Percentiles rank a stretch among this genome's conserved stretches.
These are phyloP conservation scores for Penicillium sp. DNA, from an alignment of 2,329 filamentous ascomycete genomes.

Conservation along the genomic window DNA sequence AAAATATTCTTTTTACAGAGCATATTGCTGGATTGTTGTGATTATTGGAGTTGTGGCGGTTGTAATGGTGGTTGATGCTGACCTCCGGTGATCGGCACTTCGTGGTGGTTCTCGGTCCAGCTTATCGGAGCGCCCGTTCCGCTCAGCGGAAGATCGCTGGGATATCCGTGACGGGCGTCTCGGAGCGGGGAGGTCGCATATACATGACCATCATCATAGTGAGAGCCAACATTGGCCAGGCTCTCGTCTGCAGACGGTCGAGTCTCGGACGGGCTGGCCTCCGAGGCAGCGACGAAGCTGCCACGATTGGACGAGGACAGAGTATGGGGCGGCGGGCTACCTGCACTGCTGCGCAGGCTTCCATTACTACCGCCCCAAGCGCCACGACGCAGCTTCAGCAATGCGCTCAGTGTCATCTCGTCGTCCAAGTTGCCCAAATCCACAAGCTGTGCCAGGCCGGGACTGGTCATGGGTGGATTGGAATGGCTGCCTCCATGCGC, in stretches of 20 bases:
- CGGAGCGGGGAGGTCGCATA: conserved; percentile 15
- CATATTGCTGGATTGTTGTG: conserved; percentile 9
- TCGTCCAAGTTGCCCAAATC: conserved; percentile 61
- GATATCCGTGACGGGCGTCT: conserved; percentile 4
- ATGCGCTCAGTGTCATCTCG: conserved; percentile 71
- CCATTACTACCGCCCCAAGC: conserved; percentile 82
- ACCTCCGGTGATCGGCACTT: conserved; percentile 14
- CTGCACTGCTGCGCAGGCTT: conserved; percentile 61
- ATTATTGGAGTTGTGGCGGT: neutral
- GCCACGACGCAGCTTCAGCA: conserved; percentile 71
- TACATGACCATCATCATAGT: conserved; percentile 13
- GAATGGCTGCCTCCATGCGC: conserved; percentile 53
- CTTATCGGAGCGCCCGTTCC: conserved; percentile 14
- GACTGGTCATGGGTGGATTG: conserved; percentile 61
- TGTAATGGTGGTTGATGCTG: neutral
- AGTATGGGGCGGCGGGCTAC: conserved; percentile 45
- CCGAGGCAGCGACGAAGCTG: conserved; percentile 38
- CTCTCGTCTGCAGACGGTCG: conserved; percentile 17
- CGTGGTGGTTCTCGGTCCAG: conserved; percentile 10
- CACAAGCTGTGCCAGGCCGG: conserved; percentile 76
- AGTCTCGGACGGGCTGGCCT: conserved; percentile 31
- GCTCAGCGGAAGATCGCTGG: conserved; percentile 21
- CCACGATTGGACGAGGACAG: conserved; percentile 35
- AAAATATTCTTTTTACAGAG: conserved; percentile 8
- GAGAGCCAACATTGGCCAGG: conserved; percentile 4